These are phyloP conservation scores for Diplodia mutila DNA, from an alignment of 2,329 filamentous ascomycete species.

Conservation along the genomic window DNA sequence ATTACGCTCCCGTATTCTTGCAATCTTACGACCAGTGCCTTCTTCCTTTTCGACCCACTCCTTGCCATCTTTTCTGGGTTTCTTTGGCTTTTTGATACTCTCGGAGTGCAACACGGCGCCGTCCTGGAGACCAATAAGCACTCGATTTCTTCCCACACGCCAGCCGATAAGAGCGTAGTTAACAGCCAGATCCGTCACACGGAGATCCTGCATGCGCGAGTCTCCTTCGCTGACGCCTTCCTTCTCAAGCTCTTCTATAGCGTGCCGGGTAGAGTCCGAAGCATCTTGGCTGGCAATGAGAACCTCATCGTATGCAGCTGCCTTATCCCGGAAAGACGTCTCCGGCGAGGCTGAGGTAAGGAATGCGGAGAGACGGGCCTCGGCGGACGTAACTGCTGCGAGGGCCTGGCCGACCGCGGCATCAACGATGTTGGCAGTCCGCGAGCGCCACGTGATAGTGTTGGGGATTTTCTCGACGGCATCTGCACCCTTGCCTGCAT, in stretches of 20 bases:
- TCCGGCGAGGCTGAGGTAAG: constrained; percentile 48
- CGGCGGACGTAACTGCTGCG: constrained; percentile 65
- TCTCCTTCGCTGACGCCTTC: constrained; percentile 87
- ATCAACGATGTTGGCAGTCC: constrained; percentile 87
- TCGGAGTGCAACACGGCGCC: constrained; percentile 65
- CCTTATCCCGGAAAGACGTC: constrained; percentile 65
- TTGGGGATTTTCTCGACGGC: constrained; percentile 61
- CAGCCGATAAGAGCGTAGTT: constrained; percentile 94
- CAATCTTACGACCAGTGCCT: constrained; percentile 73
- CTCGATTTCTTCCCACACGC: constrained; percentile 90
- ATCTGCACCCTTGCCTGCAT: constrained; percentile 37
- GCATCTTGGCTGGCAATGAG: constrained; percentile 90
- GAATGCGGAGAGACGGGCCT: constrained; percentile 55
- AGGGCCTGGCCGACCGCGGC: constrained; percentile 87
- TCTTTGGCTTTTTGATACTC: constrained; percentile 55
- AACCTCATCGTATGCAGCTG: constrained; percentile 87
- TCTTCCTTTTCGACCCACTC: constrained; percentile 59
- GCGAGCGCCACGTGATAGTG: constrained; percentile 81
- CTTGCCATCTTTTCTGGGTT: constrained; percentile 48
- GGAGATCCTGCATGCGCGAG: constrained; percentile 84
- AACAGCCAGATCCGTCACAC: constrained; percentile 89
- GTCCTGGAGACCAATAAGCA: constrained; percentile 81
- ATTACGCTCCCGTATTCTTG: constrained; percentile 80
- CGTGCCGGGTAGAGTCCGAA: constrained; percentile 88
- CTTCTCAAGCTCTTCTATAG: constrained; percentile 83